These are phyloP conservation scores for Trichoderma atroviride DNA, from an alignment of 2,329 filamentous ascomycete genomes.

Conservation along the genomic window DNA sequence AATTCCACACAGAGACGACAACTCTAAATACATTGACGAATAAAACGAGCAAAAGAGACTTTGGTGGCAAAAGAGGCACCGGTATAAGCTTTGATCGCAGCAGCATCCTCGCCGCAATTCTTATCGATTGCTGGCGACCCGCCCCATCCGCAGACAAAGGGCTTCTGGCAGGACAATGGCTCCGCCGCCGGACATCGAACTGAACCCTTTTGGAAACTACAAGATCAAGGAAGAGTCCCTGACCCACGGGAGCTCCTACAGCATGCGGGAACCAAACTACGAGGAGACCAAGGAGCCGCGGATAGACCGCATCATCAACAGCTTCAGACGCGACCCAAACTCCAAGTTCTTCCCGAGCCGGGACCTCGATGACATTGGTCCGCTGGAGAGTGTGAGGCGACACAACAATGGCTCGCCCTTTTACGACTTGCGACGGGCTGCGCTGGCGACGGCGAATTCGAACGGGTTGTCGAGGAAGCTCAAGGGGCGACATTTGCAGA, in stretches of 20 bases:
- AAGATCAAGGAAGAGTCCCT: conserved; percentile 62
- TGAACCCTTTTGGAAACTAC: conserved; percentile 60
- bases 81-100: conserved; percentile 8
- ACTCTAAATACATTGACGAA: background rate
- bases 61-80: background rate
- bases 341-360: conserved; percentile 52
- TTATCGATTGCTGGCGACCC: conserved; percentile 20
- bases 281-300: conserved; percentile 42
- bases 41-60: background rate
- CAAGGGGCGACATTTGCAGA: conserved; percentile 86
- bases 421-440: conserved; percentile 59
- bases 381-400: conserved; percentile 21
- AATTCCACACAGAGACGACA: background rate
- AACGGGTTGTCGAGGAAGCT: conserved; percentile 75
- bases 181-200: conserved; percentile 50
- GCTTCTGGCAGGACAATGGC: conserved; percentile 39
- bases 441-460: conserved; percentile 70
- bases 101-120: conserved; percentile 8
- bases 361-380: conserved; percentile 37
- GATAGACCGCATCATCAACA: conserved; percentile 56
- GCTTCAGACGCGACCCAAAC: conserved; percentile 64
- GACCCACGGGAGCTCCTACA: conserved; percentile 53
- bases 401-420: conserved; percentile 50
- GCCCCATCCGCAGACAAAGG: conserved; percentile 8
- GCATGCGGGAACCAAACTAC: conserved; percentile 55